Evolutionary conservation across 768 basidiomycete species (phyloP), one percentile per base, ranked within the genome.

Genomic region (Rhizopogon salebrosus): DNA sequence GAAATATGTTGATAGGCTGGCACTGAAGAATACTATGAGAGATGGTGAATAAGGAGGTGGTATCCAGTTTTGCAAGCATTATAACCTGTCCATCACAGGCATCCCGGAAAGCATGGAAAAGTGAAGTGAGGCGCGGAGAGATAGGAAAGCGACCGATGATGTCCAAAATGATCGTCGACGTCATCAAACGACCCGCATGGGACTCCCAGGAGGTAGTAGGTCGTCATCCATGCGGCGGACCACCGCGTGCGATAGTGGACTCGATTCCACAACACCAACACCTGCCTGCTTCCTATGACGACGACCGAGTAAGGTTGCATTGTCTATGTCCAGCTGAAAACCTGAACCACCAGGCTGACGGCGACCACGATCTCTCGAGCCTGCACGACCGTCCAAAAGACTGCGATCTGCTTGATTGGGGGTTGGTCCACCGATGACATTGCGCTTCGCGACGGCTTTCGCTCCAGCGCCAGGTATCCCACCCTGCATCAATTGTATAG

Each of bases 271-370:
- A 18, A 60, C 54, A 10, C 49, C 58, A 24, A 55, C 62, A 18
- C 50, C 61, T 42, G 50, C 60, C 29, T 52, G 56, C 22, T 71
- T 74, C 55, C 71, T 76, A 59, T 83, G 83, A 54, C 89, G 72
- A 58, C 88, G 71, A 11, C 89, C 92, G 6, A 98, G 76, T 1
- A 98, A 70, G 3, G 95, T 98, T 22, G 97, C 92, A 53, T 79
- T 84, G 60, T 89, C 82, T 49, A 99, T 71, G 64, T 93, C 88
- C 52, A 99, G 78, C 65, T 98, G 91, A 62, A 99, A 99, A 8
- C 64, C 74, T 31, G 54, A 65, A 35, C 52, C 43, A 23, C 62
- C 61, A 46, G 63, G 56, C 24, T 56, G 26, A 24, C 72, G 62
- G 46, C 67, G 65, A 34, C 79, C 81, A 5, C 66, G 74, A 67